Base-by-base conservation (phyloP, 768 basidiomycete genomes). In the Leucocoprinus leucothites region DNA sequence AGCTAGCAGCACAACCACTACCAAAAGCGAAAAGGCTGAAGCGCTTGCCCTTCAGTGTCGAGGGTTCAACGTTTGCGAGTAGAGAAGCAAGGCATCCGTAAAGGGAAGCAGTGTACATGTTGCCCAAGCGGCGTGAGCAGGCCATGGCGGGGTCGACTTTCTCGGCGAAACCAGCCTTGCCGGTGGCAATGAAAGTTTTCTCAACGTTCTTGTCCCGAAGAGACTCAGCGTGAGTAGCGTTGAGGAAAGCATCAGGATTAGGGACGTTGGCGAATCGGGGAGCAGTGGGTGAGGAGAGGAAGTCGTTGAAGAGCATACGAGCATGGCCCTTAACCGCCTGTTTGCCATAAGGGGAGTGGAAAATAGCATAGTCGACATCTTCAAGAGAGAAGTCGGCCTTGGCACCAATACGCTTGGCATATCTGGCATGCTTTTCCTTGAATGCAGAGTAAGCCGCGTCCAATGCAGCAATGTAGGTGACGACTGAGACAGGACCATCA, bases 311-410 rank as follows among this genome's bases (percentile, higher is more conserved):
- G 65, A 87, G 76, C 67, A 98, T 76, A 55, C 97, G 91, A 35
- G 91, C 96, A 69, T 96, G 88, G 42, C 92, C 94, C 75, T 98
- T 99, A 71, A 97, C 90, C 51, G 97, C 95, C 69, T 97, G 91
- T 77, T 99, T 99, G 76, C 97, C 96, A 72, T 98, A 99, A 0
- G 97, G 97, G 57, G 87, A 89, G 79, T 99, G 97, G 85, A 98
- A 95, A 63, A 95, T 85, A 60, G 89, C 81, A 69, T 92, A 98
- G 74, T 98, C 96, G 65, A 97, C 82, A 61, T 86, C 82, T 49
- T 88, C 85, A 44, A 92, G 80, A 7, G 89, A 88, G 74, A 94
- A 91, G 28, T 76, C 63, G 2, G 74, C 61, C 57, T 77, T 77
- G 18, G 69, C 69, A 18, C 64, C 72, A 57, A 66, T 68, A 38